Conservation (phyloP, 1,139 yeast species). For the Yamadazyma taylorii region DNA sequence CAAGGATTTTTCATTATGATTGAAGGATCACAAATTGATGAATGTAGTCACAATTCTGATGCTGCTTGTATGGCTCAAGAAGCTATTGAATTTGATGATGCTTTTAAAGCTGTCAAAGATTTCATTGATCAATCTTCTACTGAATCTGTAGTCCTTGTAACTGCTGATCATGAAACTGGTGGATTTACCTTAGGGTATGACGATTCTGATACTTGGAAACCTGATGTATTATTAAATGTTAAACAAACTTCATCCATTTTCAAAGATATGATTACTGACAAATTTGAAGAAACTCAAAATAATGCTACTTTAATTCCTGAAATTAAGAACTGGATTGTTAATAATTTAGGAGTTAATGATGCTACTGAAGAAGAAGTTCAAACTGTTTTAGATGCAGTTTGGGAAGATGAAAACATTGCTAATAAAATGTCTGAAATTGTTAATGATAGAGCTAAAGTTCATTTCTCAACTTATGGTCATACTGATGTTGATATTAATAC, state of each 20-base stretch:
- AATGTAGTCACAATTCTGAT: conserved; percentile 88
- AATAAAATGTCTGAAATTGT: conserved; percentile 41
- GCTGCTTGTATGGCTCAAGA: conserved; percentile 48
- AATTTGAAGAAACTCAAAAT: conserved; percentile 24
- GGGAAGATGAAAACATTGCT: conserved; percentile 11
- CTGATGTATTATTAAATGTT: conserved; percentile 65
- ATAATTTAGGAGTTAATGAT: conserved; percentile 61
- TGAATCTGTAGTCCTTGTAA: conserved; percentile 73
- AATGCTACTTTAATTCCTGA: conserved; percentile 37
- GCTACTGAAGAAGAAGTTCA: conserved; percentile 51
- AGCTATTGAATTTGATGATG: conserved; percentile 62
- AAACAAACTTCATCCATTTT: conserved; percentile 73
- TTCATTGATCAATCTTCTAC: conserved; percentile 65
- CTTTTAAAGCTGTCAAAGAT: conserved; percentile 67
- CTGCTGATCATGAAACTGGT: conserved; percentile 93
- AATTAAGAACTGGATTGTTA: conserved; percentile 49
- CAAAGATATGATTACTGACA: conserved; percentile 28
- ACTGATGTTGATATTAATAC: conserved; percentile 88
- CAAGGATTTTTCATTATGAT: conserved; percentile 79
- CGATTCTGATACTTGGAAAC: conserved; percentile 65
- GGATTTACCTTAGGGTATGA: conserved; percentile 77
- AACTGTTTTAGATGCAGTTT: conserved; percentile 21
- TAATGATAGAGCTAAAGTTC: conserved; percentile 70
- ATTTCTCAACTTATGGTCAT: conserved; percentile 92
- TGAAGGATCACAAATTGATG: conserved; percentile 90